Percentiles rank a stretch among this genome's conserved stretches.
Evolutionary conservation across 306 rosid species (phyloP).

Genomic region (Sesbania bispinosa): DNA sequence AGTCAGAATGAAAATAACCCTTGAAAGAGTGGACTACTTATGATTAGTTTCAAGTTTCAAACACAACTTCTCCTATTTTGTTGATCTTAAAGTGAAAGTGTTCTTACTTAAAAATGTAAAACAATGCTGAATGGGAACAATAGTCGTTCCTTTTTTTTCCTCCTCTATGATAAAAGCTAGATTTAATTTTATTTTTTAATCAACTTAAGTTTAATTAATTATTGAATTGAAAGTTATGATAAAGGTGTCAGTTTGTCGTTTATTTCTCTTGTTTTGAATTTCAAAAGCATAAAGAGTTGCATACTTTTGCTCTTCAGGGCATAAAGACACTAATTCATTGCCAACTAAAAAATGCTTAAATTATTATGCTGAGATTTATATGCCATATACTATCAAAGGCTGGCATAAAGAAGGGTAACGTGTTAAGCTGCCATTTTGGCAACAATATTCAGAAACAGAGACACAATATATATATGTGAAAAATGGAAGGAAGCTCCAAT

Average conservation of each 20-base stretch:
- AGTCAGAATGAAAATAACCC: neutral
- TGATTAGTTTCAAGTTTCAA: constrained; percentile 16
- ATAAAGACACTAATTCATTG: constrained; percentile 31
- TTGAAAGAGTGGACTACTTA: neutral
- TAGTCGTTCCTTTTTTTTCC: too few relatives aligned
- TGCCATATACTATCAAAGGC: neutral
- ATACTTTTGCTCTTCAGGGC: constrained; percentile 24
- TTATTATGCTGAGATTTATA: constrained; percentile 11
- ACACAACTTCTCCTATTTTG: neutral
- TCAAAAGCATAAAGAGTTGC: constrained; percentile 19
- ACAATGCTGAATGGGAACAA: neutral
- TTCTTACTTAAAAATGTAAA: neutral
- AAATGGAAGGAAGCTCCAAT: constrained; percentile 25
- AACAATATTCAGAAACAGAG: constrained; percentile 33
- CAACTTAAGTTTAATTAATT: neutral
- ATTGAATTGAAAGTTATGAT: constrained; percentile 22
- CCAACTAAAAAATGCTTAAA: constrained; percentile 23
- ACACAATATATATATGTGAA: constrained; percentile 6
- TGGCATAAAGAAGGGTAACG: constrained; percentile 35
- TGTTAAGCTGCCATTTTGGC: constrained; percentile 47
- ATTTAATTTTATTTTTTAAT: too few relatives aligned
- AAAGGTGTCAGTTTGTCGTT: constrained; percentile 10
- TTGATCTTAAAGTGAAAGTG: neutral
- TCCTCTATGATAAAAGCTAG: neutral
- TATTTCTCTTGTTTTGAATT: constrained; percentile 8